Percentiles rank a stretch among this genome's conserved stretches.
Evolutionary conservation across 106 monocot genomes (phyloP).

Genomic region (Posidonia australis): DNA sequence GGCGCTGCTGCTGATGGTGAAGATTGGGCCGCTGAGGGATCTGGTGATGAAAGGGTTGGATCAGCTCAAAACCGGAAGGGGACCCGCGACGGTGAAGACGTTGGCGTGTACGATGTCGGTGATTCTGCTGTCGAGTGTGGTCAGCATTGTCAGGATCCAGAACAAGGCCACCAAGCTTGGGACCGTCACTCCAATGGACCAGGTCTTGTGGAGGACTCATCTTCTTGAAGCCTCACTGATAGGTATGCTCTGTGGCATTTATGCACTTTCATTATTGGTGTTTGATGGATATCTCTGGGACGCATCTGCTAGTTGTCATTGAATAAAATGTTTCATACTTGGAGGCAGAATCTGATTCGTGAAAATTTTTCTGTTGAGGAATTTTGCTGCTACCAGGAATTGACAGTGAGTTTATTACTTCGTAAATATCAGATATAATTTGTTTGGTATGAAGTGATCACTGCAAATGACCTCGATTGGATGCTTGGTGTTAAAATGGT

Average conservation of each 20-base stretch:
- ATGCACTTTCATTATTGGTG: not conserved
- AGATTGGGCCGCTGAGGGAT: slow-evolving; percentile 85
- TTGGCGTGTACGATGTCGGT: slow-evolving; percentile 74
- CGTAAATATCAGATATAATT: no score
- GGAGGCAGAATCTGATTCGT: no score
- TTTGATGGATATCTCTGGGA: no score
- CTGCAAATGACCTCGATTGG: no score
- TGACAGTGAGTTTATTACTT: no score
- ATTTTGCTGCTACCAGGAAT: no score
- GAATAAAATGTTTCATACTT: no score
- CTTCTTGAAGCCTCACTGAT: slow-evolving; percentile 88
- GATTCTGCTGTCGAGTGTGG: slow-evolving; percentile 59
- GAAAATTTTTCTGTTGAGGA: no score
- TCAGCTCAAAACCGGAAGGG: slow-evolving; percentile 75
- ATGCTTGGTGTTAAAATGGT: no score
- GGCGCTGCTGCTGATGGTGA: slow-evolving; percentile 74
- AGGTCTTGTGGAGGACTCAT: slow-evolving; percentile 91
- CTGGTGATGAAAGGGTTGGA: slow-evolving; percentile 61
- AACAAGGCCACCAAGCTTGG: slow-evolving; percentile 76
- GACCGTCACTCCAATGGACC: slow-evolving; percentile 88
- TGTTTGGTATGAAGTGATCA: no score
- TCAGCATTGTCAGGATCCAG: slow-evolving; percentile 77
- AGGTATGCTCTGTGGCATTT: slow-evolving; percentile 26
- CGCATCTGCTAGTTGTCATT: no score
- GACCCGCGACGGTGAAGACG: slow-evolving; percentile 83